Evolutionary conservation across 225 moss, liverwort and hornwort genomes (phyloP), one percentile per base, ranked within the genome.

Genomic region (Sphagnum contortum): DNA sequence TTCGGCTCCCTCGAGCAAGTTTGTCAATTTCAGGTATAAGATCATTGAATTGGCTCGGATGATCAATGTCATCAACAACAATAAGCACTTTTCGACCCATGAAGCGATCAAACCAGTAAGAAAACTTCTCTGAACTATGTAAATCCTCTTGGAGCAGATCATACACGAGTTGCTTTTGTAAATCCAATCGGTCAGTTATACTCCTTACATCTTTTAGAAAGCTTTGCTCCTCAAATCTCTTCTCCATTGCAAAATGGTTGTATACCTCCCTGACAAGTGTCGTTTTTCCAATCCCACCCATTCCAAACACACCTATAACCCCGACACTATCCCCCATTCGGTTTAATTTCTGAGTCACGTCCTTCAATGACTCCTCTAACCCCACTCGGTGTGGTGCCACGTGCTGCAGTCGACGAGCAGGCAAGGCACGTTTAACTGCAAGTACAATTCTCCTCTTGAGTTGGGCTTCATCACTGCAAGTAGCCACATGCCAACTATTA

Each of bases 121-220:
- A 4, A 50, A 74, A 75, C 45, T 75, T 75, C 4, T 48, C 52
- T 9, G 67, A 4, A 29, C 72, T 72, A 4, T 66, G 11, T 2
- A 48, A 71, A 10, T 63, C 12, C 54, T 50, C 48, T 47, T 71
- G 3, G 0, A 79, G 63, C 55, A 79, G 69, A 0, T 79, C 72
- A 5, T 4, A 50, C 2, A 75, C 12, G 6, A 45, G 69, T 12
- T 75, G 61, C 3, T 64, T 62, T 6, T 3, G 60, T 57, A 79
- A 72, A 3, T 55, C 29, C 2, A 47, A 29, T 1, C 0, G 29
- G 29, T 29, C 29, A 29, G 45, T 54, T 3, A 10, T 10, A 0
- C 65, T 65, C n/a, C 69, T 50, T 14, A 50, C 63, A n/a, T 53
- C 65, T 45, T 2, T 47, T 5, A 65, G 47, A 65, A 76, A 80